Evolutionary conservation across 345 rosid species (phyloP), one percentile per base, ranked within the genome.

Genomic region (Leavenworthia alabamica): DNA sequence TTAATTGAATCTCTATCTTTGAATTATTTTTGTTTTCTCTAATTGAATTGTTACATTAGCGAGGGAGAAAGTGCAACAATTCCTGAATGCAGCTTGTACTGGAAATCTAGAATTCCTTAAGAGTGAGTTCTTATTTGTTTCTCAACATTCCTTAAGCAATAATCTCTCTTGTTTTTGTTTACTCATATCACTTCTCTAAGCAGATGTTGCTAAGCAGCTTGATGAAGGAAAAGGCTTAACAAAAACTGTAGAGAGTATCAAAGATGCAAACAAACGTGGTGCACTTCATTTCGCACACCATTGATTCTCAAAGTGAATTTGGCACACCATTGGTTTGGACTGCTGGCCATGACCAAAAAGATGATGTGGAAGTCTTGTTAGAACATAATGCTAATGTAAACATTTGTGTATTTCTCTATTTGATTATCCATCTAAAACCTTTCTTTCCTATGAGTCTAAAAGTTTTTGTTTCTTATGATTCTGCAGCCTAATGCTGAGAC

Each of bases 291-390:
- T 92, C 77, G 94, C 94, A 94, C 97, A 4, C 81, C 11, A 80
- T 86, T 71, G 84, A 90, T 52, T 86, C 87, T 11, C 75, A 85
- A 74, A 87, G 98, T 71, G 93, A 92, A 76, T 75, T 93, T 66
- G 98, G 93, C 46, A 83, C 94, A 17, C 96, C 97, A 26, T 72
- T 90, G 52, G 64, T 90, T 28, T 90, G 96, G 96, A 94, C 96
- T 68, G 96, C 96, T 65, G 96, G 95, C 29, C 96, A 92, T 54
- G 86, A 70, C 36, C 90, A 92, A 56, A 79, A 54, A 16, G 93
- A 89, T 28, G 86, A 89, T 31, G 78, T 86, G 66, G 75, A 83
- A 79, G 78, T 89, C 69, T 77, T 92, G 56, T 77, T 89, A 63
- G 83, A 85, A 56, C 82, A 89, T 73, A 76, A 79, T 47, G 96